Evolutionary conservation across 23 red algal species (phyloP).

Genomic region (Gracilaria caudata): DNA sequence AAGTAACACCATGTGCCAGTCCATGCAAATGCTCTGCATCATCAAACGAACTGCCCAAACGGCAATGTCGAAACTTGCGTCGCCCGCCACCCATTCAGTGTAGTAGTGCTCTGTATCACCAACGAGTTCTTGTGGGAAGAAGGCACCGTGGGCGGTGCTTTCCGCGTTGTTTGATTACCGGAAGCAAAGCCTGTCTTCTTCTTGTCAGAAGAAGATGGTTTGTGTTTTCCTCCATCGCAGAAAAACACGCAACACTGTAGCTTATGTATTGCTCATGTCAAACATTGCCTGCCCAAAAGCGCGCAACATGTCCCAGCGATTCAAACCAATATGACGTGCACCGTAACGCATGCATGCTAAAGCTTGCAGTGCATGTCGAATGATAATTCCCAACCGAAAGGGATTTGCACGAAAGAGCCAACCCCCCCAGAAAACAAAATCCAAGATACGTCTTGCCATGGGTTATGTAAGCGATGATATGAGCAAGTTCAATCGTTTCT

Average conservation of each 20-base stretch:
- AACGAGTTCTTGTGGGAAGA: not conserved
- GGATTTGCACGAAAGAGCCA: not conserved
- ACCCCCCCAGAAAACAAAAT: not conserved
- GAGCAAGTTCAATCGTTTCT: not conserved
- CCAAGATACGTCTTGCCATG: not conserved
- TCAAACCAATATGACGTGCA: not conserved
- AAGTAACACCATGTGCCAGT: not conserved
- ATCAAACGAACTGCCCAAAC: slow-evolving; percentile 34
- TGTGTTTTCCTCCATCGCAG: not conserved
- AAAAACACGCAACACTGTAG: not conserved
- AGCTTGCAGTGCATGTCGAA: not conserved
- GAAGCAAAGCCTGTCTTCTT: not conserved
- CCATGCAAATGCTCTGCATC: slow-evolving; percentile 27
- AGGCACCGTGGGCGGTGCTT: not conserved
- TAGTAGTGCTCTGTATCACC: not conserved
- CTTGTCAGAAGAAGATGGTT: not conserved
- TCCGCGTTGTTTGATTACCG: not conserved
- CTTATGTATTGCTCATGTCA: slow-evolving; percentile 8
- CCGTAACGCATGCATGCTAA: not conserved
- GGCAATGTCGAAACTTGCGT: slow-evolving; percentile 37
- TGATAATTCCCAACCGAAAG: not conserved
- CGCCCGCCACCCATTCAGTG: slow-evolving; percentile 23
- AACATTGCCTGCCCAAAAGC: not conserved
- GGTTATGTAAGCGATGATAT: not conserved
- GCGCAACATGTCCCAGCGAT: not conserved